A percentile compares a stretch with the other conserved stretches of the same genome.
Evolutionary conservation across 805 yeast species (phyloP).

Genomic region (Clavispora santaluciae): DNA sequence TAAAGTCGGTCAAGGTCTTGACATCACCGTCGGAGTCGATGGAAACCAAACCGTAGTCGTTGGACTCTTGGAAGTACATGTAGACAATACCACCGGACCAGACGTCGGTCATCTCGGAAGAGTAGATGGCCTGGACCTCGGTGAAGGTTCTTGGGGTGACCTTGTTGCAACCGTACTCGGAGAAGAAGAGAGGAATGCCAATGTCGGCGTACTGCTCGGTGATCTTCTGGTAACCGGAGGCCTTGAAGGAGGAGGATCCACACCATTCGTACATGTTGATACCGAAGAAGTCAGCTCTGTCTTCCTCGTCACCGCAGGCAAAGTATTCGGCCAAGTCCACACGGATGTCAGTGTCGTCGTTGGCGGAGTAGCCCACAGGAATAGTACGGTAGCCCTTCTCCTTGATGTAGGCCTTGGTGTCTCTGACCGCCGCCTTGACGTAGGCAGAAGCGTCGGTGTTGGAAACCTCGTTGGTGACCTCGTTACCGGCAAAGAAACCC

Average conservation of each 20-base stretch:
- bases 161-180: slow-evolving; percentile 78
- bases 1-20: slow-evolving; percentile 62
- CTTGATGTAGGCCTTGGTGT: slow-evolving; percentile 62
- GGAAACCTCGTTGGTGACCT: slow-evolving; percentile 62
- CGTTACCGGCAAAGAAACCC: slow-evolving; percentile 86
- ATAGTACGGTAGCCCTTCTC: slow-evolving; percentile 57
- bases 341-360: slow-evolving; percentile 67
- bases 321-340: slow-evolving; percentile 68
- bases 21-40: slow-evolving; percentile 39
- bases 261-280: slow-evolving; percentile 91
- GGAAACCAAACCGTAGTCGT: slow-evolving; percentile 70
- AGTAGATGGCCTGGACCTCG: slow-evolving; percentile 63
- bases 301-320: slow-evolving; percentile 64
- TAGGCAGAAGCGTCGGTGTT: slow-evolving; percentile 76
- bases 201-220: slow-evolving; percentile 61
- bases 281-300: slow-evolving; percentile 76
- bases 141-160: slow-evolving; percentile 67
- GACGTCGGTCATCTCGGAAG: slow-evolving; percentile 68
- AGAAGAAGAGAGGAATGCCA: slow-evolving; percentile 71
- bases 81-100: slow-evolving; percentile 92
- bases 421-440: slow-evolving; percentile 81
- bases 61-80: slow-evolving; percentile 76
- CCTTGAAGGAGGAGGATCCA: slow-evolving; percentile 53
- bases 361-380: slow-evolving; percentile 81
- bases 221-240: slow-evolving; percentile 64